Conservation (phyloP, 2,329 filamentous ascomycete genomes). For the Chaetomium sp. region DNA sequence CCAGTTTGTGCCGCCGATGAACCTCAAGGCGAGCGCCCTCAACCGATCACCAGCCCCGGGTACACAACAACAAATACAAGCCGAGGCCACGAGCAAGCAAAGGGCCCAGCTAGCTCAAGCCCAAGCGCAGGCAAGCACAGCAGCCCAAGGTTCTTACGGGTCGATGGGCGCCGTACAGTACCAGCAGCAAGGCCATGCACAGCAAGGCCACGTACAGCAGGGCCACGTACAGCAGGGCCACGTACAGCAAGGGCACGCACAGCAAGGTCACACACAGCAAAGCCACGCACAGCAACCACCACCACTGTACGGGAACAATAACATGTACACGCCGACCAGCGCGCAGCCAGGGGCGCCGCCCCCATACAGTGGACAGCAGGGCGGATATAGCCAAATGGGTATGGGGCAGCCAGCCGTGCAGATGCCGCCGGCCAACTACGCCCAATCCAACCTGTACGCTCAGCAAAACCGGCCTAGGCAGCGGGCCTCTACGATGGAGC, state of each 20-base stretch:
- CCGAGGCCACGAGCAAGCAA: slow-evolving; percentile 91
- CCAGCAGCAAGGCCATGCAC: slow-evolving; percentile 49
- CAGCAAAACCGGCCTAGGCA: slow-evolving; percentile 76
- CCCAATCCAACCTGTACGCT: slow-evolving; percentile 59
- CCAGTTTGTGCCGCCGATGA: slow-evolving; percentile 96
- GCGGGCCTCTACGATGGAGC: slow-evolving; percentile 94
- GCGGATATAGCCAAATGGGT: slow-evolving; percentile 72
- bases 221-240: no score
- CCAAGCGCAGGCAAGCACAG: slow-evolving; percentile 69
- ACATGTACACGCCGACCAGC: slow-evolving; percentile 70
- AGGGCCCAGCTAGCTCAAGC: slow-evolving; percentile 69
- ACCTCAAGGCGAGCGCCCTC: slow-evolving; percentile 81
- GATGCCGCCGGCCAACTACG: slow-evolving; percentile 66
- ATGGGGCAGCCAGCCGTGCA: slow-evolving; percentile 69
- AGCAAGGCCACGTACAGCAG: slow-evolving; percentile 54
- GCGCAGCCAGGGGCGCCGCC: slow-evolving; percentile 67
- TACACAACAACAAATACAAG: slow-evolving; percentile 93
- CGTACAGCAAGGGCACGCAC: no score
- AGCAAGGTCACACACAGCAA: no score
- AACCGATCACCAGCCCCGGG: slow-evolving; percentile 89
- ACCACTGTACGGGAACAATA: slow-evolving; percentile 79
- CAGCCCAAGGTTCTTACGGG: slow-evolving; percentile 66
- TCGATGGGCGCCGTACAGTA: slow-evolving; percentile 53
- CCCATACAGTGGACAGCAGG: slow-evolving; percentile 73
- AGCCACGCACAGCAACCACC: slow-evolving; percentile 50